Conservation (phyloP, 2,329 filamentous ascomycete species). For the Cryphonectria parasitica region DNA sequence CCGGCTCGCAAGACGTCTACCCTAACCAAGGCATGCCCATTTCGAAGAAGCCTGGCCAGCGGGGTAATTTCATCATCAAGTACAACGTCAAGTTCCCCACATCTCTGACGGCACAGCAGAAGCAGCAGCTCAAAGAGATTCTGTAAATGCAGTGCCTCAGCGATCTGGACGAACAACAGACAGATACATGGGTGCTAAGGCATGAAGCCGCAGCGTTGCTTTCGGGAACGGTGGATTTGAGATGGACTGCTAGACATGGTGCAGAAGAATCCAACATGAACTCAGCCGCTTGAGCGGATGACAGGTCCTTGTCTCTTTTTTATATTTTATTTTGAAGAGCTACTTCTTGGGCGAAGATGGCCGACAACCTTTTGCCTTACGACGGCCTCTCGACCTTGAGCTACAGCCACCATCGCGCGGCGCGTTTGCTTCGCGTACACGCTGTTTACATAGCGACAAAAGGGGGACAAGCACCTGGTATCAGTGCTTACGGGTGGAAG, state of each 20-base stretch:
- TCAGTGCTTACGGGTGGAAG: neutral
- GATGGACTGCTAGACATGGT: neutral
- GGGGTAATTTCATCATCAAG: constrained; percentile 86
- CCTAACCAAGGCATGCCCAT: constrained; percentile 92
- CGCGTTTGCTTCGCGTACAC: neutral
- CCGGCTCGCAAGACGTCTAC: constrained; percentile 79
- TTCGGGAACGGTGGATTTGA: constrained; percentile 7
- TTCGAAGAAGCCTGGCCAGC: constrained; percentile 81
- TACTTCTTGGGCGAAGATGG: neutral
- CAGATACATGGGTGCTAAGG: neutral
- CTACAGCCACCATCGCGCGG: neutral
- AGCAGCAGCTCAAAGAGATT: constrained; percentile 78
- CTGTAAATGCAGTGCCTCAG: constrained; percentile 50
- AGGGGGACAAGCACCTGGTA: neutral
- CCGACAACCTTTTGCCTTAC: neutral
- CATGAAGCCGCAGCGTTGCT: neutral
- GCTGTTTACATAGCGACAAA: neutral
- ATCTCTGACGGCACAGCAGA: constrained; percentile 75
- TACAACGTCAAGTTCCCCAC: constrained; percentile 94
- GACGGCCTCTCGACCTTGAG: neutral
- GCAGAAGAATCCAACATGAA: constrained; percentile 7
- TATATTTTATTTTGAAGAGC: neutral
- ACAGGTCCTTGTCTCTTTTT: neutral
- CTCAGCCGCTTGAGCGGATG: neutral
- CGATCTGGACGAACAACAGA: neutral